phyloP scores from a whole-genome alignment of 345 rosid species.

The Geranium rotundifolium region DNA sequence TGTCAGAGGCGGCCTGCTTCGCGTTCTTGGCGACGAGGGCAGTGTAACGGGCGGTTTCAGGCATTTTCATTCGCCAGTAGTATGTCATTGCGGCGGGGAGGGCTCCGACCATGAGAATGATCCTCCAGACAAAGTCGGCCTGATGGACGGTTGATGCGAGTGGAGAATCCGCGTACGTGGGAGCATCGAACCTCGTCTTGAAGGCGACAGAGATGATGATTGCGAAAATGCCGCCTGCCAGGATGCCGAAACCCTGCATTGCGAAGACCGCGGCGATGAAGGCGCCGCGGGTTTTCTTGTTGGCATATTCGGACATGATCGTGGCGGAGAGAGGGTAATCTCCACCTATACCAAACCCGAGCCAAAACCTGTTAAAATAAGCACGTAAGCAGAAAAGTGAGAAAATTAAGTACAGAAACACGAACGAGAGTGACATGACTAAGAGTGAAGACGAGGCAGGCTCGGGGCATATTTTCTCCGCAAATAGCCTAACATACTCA shows the following conservation, averaged over 20 bases:
- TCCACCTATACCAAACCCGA: conserved; percentile 4
- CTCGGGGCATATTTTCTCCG: no score
- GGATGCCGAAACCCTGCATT: conserved; percentile 83
- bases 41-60: conserved; percentile 83
- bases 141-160: conserved; percentile 44
- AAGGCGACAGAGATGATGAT: conserved; percentile 43
- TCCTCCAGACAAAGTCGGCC: conserved; percentile 79
- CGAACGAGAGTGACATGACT: no score
- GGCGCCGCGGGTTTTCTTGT: no score
- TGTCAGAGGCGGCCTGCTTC: conserved; percentile 60
- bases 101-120: conserved; percentile 71
- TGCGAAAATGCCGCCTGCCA: conserved; percentile 65
- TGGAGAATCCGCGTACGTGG: conserved; percentile 34
- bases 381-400: no score
- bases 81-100: conserved; percentile 71
- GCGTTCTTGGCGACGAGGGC: conserved; percentile 76
- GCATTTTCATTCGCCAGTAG: conserved; percentile 81
- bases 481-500: no score
- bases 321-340: no score
- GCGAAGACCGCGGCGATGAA: conserved; percentile 89
- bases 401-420: no score
- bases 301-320: conserved; percentile 76
- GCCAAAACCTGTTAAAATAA: conserved; percentile 82
- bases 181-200: conserved; percentile 35
- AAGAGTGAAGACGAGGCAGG: no score